These are phyloP conservation scores for Amyloporia xantha DNA, from an alignment of 768 basidiomycete genomes.

Conservation along the genomic window DNA sequence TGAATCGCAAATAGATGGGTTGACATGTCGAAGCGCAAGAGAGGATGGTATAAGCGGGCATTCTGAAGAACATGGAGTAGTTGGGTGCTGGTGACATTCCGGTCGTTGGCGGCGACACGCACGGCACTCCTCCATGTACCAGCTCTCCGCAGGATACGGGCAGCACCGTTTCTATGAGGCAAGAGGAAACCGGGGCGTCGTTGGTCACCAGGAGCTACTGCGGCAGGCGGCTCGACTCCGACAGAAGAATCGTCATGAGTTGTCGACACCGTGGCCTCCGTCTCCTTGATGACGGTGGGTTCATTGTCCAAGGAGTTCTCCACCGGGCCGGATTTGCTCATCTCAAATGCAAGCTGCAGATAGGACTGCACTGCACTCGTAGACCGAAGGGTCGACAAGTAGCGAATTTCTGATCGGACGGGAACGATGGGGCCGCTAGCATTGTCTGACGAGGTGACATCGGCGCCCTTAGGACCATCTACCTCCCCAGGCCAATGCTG, in stretches of 20 bases:
- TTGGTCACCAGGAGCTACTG: neutral
- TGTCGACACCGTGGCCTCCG: neutral
- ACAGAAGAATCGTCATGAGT: neutral
- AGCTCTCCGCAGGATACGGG: no score
- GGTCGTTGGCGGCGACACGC: neutral
- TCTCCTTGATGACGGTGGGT: no score
- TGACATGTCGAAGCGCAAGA: constrained; percentile 35
- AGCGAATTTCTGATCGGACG: neutral
- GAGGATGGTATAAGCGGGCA: constrained; percentile 19
- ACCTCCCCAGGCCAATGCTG: no score
- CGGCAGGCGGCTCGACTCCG: no score
- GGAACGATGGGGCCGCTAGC: no score
- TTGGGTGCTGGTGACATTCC: constrained; percentile 20
- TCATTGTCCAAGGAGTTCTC: no score
- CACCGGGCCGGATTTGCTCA: no score
- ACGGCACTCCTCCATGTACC: constrained; percentile 4
- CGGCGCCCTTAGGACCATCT: no score
- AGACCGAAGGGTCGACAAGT: neutral
- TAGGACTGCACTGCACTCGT: neutral
- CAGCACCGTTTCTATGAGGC: neutral
- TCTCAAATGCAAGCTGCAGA: no score
- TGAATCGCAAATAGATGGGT: constrained; percentile 51
- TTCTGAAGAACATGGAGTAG: constrained; percentile 35
- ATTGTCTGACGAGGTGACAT: no score
- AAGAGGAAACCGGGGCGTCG: neutral